Base-by-base conservation (phyloP, 495 filamentous ascomycete genomes). In the Aspergillus kassunensis region DNA sequence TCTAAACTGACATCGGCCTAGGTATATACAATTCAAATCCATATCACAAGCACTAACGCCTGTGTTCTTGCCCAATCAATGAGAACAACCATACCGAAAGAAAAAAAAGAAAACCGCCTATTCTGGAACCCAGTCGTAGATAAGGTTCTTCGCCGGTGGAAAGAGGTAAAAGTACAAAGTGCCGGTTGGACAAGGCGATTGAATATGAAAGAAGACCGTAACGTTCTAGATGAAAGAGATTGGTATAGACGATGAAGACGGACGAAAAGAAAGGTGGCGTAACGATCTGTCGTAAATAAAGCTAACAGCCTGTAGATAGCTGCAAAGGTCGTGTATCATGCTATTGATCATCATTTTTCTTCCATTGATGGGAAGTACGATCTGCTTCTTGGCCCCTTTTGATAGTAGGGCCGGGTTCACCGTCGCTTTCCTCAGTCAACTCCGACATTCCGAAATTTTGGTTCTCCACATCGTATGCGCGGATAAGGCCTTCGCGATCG, bases 401-500 rank as follows among this genome's bases (percentile, higher is more conserved):
- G 47, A 66, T 67, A 3, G 69, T 74, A 46, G 71, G 69, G 11
- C 71, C 73, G 16, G 69, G 69, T 51, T 68, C 71, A 12, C 79
- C 82, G 51, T 91, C 87, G 51, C 78, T 85, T 53, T 87, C 85
- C 53, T 90, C 86, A 6, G 83, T 75, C 33, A 93, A 68, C 46
- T 90, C 87, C 12, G 75, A 74, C 65, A 90, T 63, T 18, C 84
- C 86, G 36, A 84, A 77, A 7, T 65, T 82, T n/a, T 78, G 73
- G 58, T 85, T 82, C 61, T 92, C 86, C 34, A 86, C 76, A 50
- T 95, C 90, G 58, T 91, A 95, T 2, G 84, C 81, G 54, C 84
- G 84, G 59, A 96, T 95, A 9, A 96, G 77, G 4, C 87, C 86
- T 58, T 91, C 83, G 49, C 89, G 81, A 47, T 92, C 89, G 15